phyloP scores from a whole-genome alignment of 73 alveolate species.

The Paramecium bursaria region DNA sequence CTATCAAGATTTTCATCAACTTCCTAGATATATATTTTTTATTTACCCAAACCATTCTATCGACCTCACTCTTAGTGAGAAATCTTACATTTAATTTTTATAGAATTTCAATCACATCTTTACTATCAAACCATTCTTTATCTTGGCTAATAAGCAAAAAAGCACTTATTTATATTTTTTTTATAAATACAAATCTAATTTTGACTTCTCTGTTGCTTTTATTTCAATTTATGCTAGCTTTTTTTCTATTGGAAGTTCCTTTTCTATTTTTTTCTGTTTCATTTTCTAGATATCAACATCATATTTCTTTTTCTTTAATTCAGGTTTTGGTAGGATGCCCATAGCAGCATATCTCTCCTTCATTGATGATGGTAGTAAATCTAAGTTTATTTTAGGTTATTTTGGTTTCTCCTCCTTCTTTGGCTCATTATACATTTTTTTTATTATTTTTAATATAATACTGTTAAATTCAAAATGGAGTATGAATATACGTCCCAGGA shows the following conservation, averaged over 20 bases:
- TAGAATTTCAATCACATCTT: slow-evolving; percentile 69
- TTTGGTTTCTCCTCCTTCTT: slow-evolving; percentile 43
- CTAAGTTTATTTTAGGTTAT: slow-evolving; percentile 4
- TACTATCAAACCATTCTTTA: slow-evolving; percentile 38
- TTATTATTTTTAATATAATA: too few relatives aligned
- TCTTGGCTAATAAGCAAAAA: slow-evolving; percentile 18
- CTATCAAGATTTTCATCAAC: slow-evolving; percentile 97
- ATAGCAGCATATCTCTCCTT: slow-evolving; percentile 58
- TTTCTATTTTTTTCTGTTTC: slow-evolving; percentile 69
- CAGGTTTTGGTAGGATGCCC: slow-evolving; percentile 50
- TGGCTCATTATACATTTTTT: slow-evolving; percentile 24
- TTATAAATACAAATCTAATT: slow-evolving; percentile 53
- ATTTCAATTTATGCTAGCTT: slow-evolving; percentile 63
- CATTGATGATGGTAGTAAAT: slow-evolving; percentile 50
- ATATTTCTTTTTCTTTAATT: slow-evolving; percentile 19
- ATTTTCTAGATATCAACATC: slow-evolving; percentile 61
- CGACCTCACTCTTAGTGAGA: slow-evolving; percentile 84
- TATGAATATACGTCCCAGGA: too few relatives aligned
- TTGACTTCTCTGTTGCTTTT: slow-evolving; percentile 60
- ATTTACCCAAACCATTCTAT: slow-evolving; percentile 82
- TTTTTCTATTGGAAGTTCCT: slow-evolving; percentile 65
- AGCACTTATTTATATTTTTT: slow-evolving; percentile 25
- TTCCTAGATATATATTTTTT: slow-evolving; percentile 79
- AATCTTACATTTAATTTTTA: slow-evolving; percentile 73
- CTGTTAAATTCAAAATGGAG: too few relatives aligned